Percentiles rank a stretch among this genome's conserved stretches.
Conservation (phyloP, 768 basidiomycete genomes). For the Lyophyllum shimeji region DNA sequence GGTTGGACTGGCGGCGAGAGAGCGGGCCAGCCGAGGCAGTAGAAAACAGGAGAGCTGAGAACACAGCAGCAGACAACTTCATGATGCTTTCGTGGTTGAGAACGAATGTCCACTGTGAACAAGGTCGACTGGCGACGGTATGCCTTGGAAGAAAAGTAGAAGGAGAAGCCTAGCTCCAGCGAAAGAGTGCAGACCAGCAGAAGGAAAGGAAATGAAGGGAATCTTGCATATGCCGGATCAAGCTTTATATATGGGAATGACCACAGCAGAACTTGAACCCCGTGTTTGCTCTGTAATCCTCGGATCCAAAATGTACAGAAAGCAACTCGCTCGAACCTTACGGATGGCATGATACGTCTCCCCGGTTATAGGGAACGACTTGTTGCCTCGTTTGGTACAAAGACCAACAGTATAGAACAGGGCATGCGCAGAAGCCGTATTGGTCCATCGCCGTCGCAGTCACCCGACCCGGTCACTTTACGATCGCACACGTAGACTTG, state of each 20-base stretch:
- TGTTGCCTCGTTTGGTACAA: background rate
- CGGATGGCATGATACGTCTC: background rate
- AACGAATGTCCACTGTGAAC: background rate
- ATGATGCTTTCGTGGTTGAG: conserved; percentile 2
- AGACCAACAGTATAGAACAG: background rate
- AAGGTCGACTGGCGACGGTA: conserved; percentile 3
- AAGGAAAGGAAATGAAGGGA: background rate
- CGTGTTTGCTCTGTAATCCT: background rate
- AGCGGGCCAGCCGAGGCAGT: conserved; percentile 14
- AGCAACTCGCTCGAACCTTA: background rate
- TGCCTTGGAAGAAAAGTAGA: background rate
- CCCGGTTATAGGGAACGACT: background rate
- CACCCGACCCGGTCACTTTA: too few relatives aligned
- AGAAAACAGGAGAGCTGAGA: conserved; percentile 12
- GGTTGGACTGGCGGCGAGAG: background rate
- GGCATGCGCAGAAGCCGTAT: background rate
- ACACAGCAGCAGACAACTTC: conserved; percentile 15
- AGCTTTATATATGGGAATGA: background rate
- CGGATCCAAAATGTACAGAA: background rate
- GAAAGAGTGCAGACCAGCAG: background rate
- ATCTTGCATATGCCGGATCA: background rate
- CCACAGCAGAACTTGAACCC: background rate
- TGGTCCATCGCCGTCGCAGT: too few relatives aligned
- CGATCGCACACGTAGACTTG: too few relatives aligned
- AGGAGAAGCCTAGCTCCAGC: background rate